Conservation (phyloP, 2,329 filamentous ascomycete species). For the Ceratocystis lukuohia region DNA sequence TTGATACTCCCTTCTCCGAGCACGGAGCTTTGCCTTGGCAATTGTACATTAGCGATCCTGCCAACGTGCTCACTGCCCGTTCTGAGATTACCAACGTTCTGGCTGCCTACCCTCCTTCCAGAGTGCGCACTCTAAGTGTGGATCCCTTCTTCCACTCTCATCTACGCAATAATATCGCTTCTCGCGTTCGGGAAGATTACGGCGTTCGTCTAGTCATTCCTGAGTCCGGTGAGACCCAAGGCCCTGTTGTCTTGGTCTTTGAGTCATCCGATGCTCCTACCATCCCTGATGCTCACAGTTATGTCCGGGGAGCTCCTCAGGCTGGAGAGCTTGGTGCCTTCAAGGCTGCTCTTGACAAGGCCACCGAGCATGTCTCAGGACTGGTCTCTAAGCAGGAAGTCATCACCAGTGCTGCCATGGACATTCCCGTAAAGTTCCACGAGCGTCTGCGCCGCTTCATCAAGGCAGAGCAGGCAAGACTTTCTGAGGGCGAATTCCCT, state of each 20-base stretch:
- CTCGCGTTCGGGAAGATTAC: conserved; percentile 50
- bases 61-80: conserved; percentile 65
- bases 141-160: conserved; percentile 71
- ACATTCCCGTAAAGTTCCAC: conserved; percentile 44
- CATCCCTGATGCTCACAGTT: conserved; percentile 23
- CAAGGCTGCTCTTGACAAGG: conserved; percentile 41
- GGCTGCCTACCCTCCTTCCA: conserved; percentile 57
- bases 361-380: conserved; percentile 42
- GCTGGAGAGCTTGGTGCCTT: conserved; percentile 44
- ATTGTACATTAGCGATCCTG: conserved; percentile 73
- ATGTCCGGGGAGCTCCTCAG: conserved; percentile 15
- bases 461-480: conserved; percentile 46
- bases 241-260: conserved; percentile 58
- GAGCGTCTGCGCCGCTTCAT: conserved; percentile 51
- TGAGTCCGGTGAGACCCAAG: conserved; percentile 43
- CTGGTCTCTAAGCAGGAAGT: conserved; percentile 47
- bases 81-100: conserved; percentile 63
- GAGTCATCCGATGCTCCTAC: conserved; percentile 48
- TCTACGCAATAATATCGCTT: conserved; percentile 49
- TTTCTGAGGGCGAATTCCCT: conserved; percentile 42
- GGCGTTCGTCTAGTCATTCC: conserved; percentile 65
- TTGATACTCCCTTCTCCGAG: conserved; percentile 60
- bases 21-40: conserved; percentile 70
- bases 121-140: conserved; percentile 52
- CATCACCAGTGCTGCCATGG: conserved; percentile 37